phyloP scores from a whole-genome alignment of 805 yeast genomes.

The Metschnikowia gruessii region DNA sequence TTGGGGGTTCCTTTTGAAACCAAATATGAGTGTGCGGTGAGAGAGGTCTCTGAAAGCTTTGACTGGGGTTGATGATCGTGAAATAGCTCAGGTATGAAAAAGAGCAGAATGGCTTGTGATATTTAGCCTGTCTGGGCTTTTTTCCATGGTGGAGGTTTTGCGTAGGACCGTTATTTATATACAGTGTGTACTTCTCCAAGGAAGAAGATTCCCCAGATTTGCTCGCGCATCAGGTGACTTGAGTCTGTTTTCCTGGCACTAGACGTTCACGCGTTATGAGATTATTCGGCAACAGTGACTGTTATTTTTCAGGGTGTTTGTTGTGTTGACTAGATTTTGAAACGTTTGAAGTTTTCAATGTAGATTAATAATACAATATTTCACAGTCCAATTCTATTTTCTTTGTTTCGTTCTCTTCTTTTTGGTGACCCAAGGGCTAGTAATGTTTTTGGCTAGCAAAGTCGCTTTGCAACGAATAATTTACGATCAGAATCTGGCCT shows the following conservation, averaged over 20 bases:
- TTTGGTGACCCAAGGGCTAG: too few species aligned
- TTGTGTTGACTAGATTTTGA: too few species aligned
- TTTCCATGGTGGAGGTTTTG: conserved; percentile 7
- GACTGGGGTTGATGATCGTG: background rate
- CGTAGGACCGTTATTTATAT: conserved; percentile 7
- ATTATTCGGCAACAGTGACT: background rate
- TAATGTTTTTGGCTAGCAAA: too few species aligned
- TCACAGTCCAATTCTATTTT: too few species aligned
- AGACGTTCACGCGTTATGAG: background rate
- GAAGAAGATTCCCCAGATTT: conserved; percentile 13
- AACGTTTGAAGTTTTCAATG: too few species aligned
- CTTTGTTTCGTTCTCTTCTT: too few species aligned
- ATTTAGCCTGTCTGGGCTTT: background rate
- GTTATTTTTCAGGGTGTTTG: background rate
- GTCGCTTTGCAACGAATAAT: too few species aligned
- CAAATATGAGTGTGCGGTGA: too few species aligned
- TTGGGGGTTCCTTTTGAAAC: too few species aligned
- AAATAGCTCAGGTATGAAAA: background rate
- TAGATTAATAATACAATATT: too few species aligned
- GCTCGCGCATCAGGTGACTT: conserved; percentile 10
- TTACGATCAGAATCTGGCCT: too few species aligned
- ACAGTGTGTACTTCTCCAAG: conserved; percentile 2
- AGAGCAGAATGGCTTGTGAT: background rate
- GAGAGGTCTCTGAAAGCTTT: background rate
- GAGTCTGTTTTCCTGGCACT: background rate